Percentiles rank a stretch among this genome's conserved stretches.
Conservation (phyloP, 768 basidiomycete genomes). For the Mycena vitilis region DNA sequence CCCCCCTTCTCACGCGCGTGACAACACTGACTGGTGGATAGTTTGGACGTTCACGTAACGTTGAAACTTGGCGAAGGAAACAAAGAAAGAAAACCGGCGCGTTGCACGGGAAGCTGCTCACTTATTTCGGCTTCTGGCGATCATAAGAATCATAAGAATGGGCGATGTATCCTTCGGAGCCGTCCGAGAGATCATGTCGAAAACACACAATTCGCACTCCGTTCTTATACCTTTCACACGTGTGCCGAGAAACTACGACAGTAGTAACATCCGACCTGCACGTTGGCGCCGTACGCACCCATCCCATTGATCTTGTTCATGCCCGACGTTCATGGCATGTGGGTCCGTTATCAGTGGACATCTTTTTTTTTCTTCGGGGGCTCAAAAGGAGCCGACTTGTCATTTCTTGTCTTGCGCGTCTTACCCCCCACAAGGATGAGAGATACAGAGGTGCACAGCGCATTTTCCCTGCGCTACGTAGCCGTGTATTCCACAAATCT, state of each 20-base stretch:
- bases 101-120: too few species aligned
- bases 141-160: too few species aligned
- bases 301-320: not conserved
- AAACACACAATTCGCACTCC: constrained; percentile 5
- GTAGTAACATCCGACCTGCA: constrained; percentile 2
- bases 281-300: constrained; percentile 8
- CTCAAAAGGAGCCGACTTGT: constrained; percentile 2
- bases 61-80: too few species aligned
- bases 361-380: not conserved
- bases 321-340: constrained; percentile 5
- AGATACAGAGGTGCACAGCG: not conserved
- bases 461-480: constrained; percentile 24
- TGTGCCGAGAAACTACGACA: not conserved
- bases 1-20: too few species aligned
- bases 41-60: too few species aligned
- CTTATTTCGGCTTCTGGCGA: too few species aligned
- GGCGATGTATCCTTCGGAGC: constrained; percentile 1
- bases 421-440: not conserved
- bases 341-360: constrained; percentile 12
- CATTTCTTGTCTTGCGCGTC: not conserved
- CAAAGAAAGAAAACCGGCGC: too few species aligned
- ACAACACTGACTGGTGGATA: too few species aligned
- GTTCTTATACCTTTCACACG: constrained; percentile 5
- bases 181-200: constrained; percentile 11
- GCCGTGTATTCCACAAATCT: constrained; percentile 32